Evolutionary conservation across 768 basidiomycete genomes (phyloP).

Genomic region (Pleurotus platypus): DNA sequence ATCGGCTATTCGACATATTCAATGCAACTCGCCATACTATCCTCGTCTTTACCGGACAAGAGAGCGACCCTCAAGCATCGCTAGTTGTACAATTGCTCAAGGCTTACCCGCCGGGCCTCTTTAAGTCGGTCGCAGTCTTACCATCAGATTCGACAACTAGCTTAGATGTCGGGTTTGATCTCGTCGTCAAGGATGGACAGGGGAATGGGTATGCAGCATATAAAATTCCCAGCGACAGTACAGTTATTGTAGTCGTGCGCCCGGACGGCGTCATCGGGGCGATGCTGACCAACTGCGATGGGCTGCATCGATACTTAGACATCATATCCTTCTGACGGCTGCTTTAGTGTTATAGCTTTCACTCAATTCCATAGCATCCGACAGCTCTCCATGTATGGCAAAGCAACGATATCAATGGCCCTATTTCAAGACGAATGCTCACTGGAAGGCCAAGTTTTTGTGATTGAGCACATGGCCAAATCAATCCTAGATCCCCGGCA

Average conservation of each 20-base stretch:
- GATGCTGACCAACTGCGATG: neutral
- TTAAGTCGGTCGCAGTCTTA: neutral
- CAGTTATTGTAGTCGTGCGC: neutral
- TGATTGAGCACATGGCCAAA: too few relatives aligned
- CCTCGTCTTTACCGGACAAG: neutral
- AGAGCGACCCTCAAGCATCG: neutral
- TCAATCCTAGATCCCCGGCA: too few relatives aligned
- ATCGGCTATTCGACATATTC: slow-evolving; percentile 6
- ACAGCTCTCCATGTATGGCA: too few relatives aligned
- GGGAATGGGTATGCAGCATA: neutral
- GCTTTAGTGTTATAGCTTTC: too few relatives aligned
- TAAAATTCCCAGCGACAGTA: neutral
- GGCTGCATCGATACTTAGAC: neutral
- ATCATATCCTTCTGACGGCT: too few relatives aligned
- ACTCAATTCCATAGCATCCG: too few relatives aligned
- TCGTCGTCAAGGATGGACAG: neutral
- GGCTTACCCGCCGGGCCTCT: neutral
- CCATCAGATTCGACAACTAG: neutral
- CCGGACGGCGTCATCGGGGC: neutral
- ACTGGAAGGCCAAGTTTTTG: too few relatives aligned
- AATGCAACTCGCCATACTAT: slow-evolving; percentile 5
- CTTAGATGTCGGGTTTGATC: neutral
- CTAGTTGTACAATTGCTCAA: neutral
- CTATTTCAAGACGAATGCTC: too few relatives aligned
- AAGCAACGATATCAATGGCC: too few relatives aligned